Base-by-base conservation (phyloP, 2,329 filamentous ascomycete species). In the Colletotrichum eleusines region DNA sequence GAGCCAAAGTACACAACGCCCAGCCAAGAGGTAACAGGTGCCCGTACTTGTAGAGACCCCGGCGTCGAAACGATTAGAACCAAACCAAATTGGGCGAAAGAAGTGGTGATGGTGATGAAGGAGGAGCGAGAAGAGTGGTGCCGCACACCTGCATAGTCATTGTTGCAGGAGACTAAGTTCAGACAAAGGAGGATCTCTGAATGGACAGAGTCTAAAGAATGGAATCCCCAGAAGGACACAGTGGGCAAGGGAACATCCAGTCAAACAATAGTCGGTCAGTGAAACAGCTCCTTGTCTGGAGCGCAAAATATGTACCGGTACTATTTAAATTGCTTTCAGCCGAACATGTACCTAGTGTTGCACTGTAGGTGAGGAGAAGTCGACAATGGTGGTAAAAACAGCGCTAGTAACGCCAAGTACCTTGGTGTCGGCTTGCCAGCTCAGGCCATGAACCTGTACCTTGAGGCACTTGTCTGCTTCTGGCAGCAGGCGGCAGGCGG, bases 401-500 rank as follows among this genome's bases (percentile, higher is more conserved):
- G 55, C 55, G 38, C 38, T 28, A 20, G 55, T 44, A 42, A 23
- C 38, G 55, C 16, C 3, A 42, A 5, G 57, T 59, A 31, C 38
- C 26, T 20, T 20, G 26, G 50, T 4, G 16, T 2, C 14, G 9
- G 6, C 50, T 33, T 28, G 50, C 28, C 3, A 28, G 50, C 6
- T 7, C 26, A 3, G 26, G 6, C 48, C 12, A 18, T 8, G 26
- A 7, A 31, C 16, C 8, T 7, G 35, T 46, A 53, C 55, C 8
- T 61, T 20, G 1, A 9, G n/a, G 14, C 40, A 66, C 40, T 42
- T 20, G 40, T 42, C 16, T 40, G 14, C 8, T 50, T 51, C 23
- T 63, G 64, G 63, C n/a, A n/a, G n/a, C 64, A 68, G 57, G 35
- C 42, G 11, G 38, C 35, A 54, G 51, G 60, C 69, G 60, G 66